Conservation (phyloP, 352 stramenopile species). For the Lagenidium sp. region DNA sequence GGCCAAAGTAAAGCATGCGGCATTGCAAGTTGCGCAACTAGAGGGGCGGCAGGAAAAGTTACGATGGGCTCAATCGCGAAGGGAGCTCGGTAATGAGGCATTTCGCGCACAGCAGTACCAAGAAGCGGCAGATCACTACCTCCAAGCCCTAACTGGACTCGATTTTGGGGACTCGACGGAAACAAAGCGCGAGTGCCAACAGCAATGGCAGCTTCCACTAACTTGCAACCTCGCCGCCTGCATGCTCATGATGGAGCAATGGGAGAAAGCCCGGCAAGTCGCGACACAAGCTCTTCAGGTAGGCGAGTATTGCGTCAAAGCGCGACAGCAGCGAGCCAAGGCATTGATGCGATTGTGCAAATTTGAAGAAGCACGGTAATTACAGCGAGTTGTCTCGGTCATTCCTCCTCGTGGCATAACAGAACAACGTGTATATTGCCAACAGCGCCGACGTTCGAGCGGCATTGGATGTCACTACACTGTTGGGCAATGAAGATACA, state of each 20-base stretch:
- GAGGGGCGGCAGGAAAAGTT: conserved; percentile 18
- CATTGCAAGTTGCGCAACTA: conserved; percentile 35
- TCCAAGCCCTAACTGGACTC: conserved; percentile 57
- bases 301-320: conserved; percentile 34
- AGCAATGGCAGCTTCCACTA: conserved; percentile 47
- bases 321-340: conserved; percentile 55
- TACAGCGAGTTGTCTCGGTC: not conserved
- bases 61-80: conserved; percentile 36
- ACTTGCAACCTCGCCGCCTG: conserved; percentile 76
- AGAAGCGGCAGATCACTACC: conserved; percentile 50
- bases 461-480: too few species aligned
- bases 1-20: conserved; percentile 65
- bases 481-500: conserved; percentile 2
- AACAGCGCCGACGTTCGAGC: too few species aligned
- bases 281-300: conserved; percentile 42
- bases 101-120: conserved; percentile 36
- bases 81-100: conserved; percentile 34
- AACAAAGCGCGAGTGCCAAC: conserved; percentile 33
- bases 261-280: conserved; percentile 54
- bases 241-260: conserved; percentile 70
- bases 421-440: too few species aligned
- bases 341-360: conserved; percentile 31
- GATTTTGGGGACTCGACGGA: conserved; percentile 35
- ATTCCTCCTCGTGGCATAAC: too few species aligned
- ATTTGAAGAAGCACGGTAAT: conserved; percentile 55